phyloP scores from a whole-genome alignment of 2,329 filamentous ascomycete species.

The Gnomoniopsis smithogilvyi region DNA sequence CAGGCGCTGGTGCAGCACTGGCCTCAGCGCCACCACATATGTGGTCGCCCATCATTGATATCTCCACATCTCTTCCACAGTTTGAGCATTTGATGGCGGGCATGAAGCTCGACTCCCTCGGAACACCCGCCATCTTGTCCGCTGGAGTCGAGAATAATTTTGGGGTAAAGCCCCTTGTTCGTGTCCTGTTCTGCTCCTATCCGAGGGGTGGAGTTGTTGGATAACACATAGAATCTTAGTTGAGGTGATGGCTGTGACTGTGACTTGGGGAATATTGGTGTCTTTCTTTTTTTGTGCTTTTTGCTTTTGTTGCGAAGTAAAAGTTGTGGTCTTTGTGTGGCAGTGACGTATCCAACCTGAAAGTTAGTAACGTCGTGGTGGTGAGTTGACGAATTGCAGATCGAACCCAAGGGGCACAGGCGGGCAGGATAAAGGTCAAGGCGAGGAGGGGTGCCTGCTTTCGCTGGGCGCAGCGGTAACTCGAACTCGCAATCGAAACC shows the following conservation, averaged over 20 bases:
- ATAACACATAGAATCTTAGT: not conserved
- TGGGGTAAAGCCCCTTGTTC: not conserved
- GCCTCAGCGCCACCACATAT: conserved; percentile 51
- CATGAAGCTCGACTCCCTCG: conserved; percentile 66
- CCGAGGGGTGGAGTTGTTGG: not conserved
- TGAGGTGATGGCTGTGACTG: not conserved
- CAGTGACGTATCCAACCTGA: too few species aligned
- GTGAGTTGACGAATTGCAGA: too few species aligned
- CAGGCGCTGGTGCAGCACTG: conserved; percentile 16
- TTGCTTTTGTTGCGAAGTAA: too few species aligned
- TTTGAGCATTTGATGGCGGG: conserved; percentile 85
- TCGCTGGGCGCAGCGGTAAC: not conserved
- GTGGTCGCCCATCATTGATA: conserved; percentile 84
- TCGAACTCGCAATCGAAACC: not conserved
- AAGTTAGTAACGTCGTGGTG: too few species aligned
- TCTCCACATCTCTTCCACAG: conserved; percentile 75
- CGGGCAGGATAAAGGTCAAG: not conserved
- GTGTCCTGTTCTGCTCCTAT: not conserved
- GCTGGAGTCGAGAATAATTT: not conserved
- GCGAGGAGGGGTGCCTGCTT: not conserved
- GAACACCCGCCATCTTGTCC: conserved; percentile 41
- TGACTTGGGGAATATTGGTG: not conserved
- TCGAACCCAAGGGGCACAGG: not conserved
- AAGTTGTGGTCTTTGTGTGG: too few species aligned
- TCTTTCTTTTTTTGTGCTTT: not conserved